Evolutionary conservation across 140 eudicot species (phyloP), one percentile per base, ranked within the genome.

Genomic region (Anethum foeniculum): DNA sequence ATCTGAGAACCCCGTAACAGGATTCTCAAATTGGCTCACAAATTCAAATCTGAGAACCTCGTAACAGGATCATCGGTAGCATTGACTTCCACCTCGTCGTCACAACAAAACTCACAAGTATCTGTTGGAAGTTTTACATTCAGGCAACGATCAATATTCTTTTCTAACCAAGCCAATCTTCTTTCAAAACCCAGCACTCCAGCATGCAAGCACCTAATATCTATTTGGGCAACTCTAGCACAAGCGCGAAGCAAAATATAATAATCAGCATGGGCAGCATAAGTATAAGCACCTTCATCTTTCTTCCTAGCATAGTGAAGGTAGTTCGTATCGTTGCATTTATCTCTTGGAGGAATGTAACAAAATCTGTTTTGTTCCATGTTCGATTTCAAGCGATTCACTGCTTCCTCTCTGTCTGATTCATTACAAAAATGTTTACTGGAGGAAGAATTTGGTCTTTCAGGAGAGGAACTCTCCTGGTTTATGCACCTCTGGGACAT

Each of bases 221-320:
- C 97, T 19, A 92, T 88, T 68, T 89, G 87, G 15, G 89, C 97
- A 75, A 87, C 97, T 81, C 86, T 87, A 28, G 99, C 96, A 84
- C 97, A 94, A 73, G 93, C 85, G 9, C 97, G 89, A 71, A 94
- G 86, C 80, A 92, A 80, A 32, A 94, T 83, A 80, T 94, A 94
- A 80, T 94, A 94, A 86, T 94, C 97, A 0, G 95, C 97, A 76
- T 92, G 97, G 60, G 86, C 93, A 30, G 89, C 95, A 51, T 90
- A 94, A 8, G 88, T 56, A 72, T 79, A 89, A 18, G 85, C 87
- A 71, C 93, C 97, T 0, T 80, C 77, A 19, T 85, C 89, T 64
- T 83, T 86, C 82, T 85, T 90, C 82, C 98, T 84, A 36, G 82
- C 79, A 56, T 92, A 94, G 73, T 84, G 85, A 43, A 94, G 38